Evolutionary conservation across 2,329 filamentous ascomycete species (phyloP).

Genomic region (Cladosporium sphaerospermum): DNA sequence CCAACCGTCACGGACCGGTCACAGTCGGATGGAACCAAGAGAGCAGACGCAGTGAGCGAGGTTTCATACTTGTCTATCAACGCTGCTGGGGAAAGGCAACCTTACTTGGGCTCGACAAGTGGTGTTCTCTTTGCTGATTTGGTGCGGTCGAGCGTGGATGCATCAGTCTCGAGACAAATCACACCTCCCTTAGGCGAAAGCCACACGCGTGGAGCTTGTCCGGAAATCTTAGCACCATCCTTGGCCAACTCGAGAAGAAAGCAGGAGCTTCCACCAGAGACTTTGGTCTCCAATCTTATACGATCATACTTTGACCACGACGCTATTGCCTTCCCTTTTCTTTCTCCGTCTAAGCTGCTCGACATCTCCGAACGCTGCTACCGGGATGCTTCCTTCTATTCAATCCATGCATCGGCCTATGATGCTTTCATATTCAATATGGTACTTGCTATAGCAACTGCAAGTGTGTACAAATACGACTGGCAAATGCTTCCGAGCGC

Average conservation of each 20-base stretch:
- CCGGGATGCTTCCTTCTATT: constrained; percentile 20
- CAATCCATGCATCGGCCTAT: constrained; percentile 20
- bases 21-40: constrained; percentile 31
- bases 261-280: constrained; percentile 29
- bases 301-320: constrained; percentile 40
- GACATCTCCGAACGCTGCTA: constrained; percentile 29
- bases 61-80: constrained; percentile 40
- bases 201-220: too few relatives aligned
- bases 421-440: constrained; percentile 41
- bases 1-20: constrained; percentile 1
- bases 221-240: not conserved
- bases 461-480: constrained; percentile 40
- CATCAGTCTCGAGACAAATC: constrained; percentile 9
- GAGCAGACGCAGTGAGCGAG: constrained; percentile 21
- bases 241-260: not conserved
- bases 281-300: constrained; percentile 33
- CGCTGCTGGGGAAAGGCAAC: constrained; percentile 37
- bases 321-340: constrained; percentile 39
- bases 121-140: constrained; percentile 40
- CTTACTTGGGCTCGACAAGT: constrained; percentile 37
- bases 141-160: constrained; percentile 26
- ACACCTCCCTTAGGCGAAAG: not conserved
- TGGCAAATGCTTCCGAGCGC: constrained; percentile 40
- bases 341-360: constrained; percentile 29
- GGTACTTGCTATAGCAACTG: constrained; percentile 39